phyloP scores from a whole-genome alignment of 2,329 filamentous ascomycete genomes.

The Ophiobolus disseminans region DNA sequence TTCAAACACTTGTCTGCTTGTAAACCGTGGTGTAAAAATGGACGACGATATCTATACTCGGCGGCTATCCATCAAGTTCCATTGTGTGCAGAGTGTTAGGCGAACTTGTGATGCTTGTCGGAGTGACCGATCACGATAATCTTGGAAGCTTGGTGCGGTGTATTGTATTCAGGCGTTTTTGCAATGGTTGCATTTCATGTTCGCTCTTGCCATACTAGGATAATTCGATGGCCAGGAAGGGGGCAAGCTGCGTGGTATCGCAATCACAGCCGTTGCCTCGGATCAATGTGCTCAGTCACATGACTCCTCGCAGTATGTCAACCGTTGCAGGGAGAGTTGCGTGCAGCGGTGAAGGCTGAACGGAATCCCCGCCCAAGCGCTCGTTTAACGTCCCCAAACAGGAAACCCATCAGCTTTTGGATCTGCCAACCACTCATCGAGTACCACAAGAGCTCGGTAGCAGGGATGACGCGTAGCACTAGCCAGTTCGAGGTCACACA shows the following conservation, averaged over 20 bases:
- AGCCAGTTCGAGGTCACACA: slow-evolving; percentile 19
- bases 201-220: slow-evolving; percentile 8
- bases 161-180: slow-evolving; percentile 20
- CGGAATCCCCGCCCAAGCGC: slow-evolving; percentile 23
- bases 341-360: slow-evolving; percentile 30
- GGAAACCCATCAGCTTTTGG: slow-evolving; percentile 17
- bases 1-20: background rate
- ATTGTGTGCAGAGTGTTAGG: slow-evolving; percentile 3
- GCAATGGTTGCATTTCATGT: slow-evolving; percentile 7
- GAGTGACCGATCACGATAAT: slow-evolving; percentile 11
- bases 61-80: slow-evolving; percentile 13
- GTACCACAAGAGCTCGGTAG: slow-evolving; percentile 13
- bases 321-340: slow-evolving; percentile 16
- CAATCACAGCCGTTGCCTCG: slow-evolving; percentile 1
- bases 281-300: slow-evolving; percentile 14
- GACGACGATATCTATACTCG: slow-evolving; percentile 13
- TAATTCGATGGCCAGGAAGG: slow-evolving; percentile 6
- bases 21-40: slow-evolving; percentile 15
- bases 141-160: slow-evolving; percentile 2
- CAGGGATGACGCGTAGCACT: slow-evolving; percentile 16
- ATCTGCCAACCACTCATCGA: slow-evolving; percentile 21
- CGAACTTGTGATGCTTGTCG: slow-evolving; percentile 1
- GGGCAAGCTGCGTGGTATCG: background rate
- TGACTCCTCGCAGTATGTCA: slow-evolving; percentile 21
- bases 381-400: slow-evolving; percentile 18